A percentile compares a stretch with the other conserved stretches of the same genome.
phyloP scores from a whole-genome alignment of 352 stramenopile genomes.

The Pythium monospermum region DNA sequence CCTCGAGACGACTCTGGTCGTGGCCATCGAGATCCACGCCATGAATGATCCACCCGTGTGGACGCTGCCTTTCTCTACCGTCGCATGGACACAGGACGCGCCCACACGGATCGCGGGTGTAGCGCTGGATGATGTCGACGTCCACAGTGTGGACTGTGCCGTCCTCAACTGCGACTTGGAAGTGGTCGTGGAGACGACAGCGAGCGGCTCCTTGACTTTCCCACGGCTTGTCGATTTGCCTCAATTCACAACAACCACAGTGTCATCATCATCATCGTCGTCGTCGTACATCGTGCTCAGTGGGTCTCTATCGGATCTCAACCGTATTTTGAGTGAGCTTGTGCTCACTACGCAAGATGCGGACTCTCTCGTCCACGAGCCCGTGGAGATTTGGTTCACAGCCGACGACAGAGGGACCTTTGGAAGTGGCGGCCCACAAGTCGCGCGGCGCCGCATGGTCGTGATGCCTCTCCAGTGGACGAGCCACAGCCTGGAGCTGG shows the following conservation, averaged over 20 bases:
- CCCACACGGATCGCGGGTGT: conserved; percentile 33
- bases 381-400: conserved; percentile 43
- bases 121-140: conserved; percentile 44
- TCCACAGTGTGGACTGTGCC: conserved; percentile 16
- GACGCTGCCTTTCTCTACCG: conserved; percentile 22
- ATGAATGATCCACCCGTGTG: conserved; percentile 62
- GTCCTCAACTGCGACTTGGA: conserved; percentile 39
- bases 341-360: conserved; percentile 36
- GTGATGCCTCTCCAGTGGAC: conserved; percentile 30
- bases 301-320: conserved; percentile 32
- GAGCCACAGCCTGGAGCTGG: conserved; percentile 20
- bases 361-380: conserved; percentile 9
- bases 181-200: conserved; percentile 40
- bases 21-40: conserved; percentile 36
- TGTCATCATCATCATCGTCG: not conserved
- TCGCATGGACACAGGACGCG: conserved; percentile 5
- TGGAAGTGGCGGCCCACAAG: conserved; percentile 43
- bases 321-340: conserved; percentile 36
- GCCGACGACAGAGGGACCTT: conserved; percentile 52
- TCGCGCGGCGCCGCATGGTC: conserved; percentile 28
- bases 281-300: conserved; percentile 31
- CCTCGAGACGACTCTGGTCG: conserved; percentile 15
- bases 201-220: conserved; percentile 24
- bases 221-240: conserved; percentile 5
- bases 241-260: conserved; percentile 4